These are phyloP conservation scores for Amphibolis antarctica DNA, from an alignment of 106 monocot species.

Conservation along the genomic window DNA sequence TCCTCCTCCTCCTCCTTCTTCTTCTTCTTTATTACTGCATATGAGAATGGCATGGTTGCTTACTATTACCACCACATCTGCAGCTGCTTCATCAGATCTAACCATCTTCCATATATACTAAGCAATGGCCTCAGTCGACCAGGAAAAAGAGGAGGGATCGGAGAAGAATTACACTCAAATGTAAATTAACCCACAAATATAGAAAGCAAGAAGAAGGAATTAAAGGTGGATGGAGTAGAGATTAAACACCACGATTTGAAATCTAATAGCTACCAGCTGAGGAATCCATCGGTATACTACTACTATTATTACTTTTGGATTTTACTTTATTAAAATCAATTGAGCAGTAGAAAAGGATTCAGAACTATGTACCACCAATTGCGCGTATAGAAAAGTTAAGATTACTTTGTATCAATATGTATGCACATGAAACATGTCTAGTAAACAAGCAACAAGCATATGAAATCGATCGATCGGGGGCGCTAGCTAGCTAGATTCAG, in stretches of 20 bases:
- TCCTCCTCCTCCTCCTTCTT: too few relatives aligned
- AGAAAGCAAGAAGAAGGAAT: neutral
- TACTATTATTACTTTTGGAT: too few relatives aligned
- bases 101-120: constrained; percentile 3
- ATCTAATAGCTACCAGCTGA: neutral
- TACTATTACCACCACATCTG: neutral
- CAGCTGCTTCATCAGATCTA: constrained; percentile 1
- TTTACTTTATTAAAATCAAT: neutral
- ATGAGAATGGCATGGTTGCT: constrained; percentile 3
- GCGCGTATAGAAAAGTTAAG: too few relatives aligned
- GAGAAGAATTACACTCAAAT: neutral
- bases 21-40: neutral
- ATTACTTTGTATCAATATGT: too few relatives aligned
- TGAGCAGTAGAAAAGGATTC: too few relatives aligned
- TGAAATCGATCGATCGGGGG: too few relatives aligned
- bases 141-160: too few relatives aligned
- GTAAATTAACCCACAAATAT: constrained; percentile 1
- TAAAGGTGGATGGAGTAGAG: neutral
- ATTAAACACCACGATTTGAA: neutral
- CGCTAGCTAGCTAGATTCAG: too few relatives aligned
- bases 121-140: neutral
- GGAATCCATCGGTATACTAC: neutral
- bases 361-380: too few relatives aligned
- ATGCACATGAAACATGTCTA: too few relatives aligned
- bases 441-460: too few relatives aligned